These are phyloP conservation scores for Sisymbrium irio DNA, from an alignment of 345 rosid species.

Conservation along the genomic window DNA sequence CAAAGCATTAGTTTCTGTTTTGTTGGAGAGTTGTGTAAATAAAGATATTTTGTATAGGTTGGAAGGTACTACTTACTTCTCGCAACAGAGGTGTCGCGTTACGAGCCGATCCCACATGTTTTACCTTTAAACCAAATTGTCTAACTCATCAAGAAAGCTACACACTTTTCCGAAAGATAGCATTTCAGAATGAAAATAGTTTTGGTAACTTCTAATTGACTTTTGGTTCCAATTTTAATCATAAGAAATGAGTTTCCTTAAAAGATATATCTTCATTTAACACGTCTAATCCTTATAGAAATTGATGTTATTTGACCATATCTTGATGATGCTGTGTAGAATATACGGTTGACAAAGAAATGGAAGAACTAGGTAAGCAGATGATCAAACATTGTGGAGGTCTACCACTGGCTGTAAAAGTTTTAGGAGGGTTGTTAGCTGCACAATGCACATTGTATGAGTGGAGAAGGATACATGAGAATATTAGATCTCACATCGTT, in stretches of 20 bases:
- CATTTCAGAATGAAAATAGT: neutral
- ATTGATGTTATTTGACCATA: too few species aligned
- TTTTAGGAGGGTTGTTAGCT: conserved; percentile 7
- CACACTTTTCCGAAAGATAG: conserved; percentile 35
- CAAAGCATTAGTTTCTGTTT: too few species aligned
- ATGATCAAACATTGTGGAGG: neutral
- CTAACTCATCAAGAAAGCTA: neutral
- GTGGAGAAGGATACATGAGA: neutral
- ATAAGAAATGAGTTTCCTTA: too few species aligned
- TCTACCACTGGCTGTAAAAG: neutral
- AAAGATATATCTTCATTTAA: too few species aligned
- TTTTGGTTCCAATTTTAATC: too few species aligned
- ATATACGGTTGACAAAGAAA: neutral
- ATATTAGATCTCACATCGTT: neutral
- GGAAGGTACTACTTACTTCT: conserved; percentile 38
- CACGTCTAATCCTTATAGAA: too few species aligned
- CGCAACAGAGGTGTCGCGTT: conserved; percentile 34
- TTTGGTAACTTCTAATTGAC: too few species aligned
- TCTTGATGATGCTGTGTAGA: too few species aligned
- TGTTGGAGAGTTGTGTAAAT: too few species aligned
- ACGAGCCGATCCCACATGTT: neutral
- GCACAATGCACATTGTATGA: neutral
- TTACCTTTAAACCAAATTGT: neutral
- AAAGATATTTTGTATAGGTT: too few species aligned
- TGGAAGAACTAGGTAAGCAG: neutral